These are phyloP conservation scores for Saussurea involucrata DNA, from an alignment of 129 eudicot species.

Conservation along the genomic window DNA sequence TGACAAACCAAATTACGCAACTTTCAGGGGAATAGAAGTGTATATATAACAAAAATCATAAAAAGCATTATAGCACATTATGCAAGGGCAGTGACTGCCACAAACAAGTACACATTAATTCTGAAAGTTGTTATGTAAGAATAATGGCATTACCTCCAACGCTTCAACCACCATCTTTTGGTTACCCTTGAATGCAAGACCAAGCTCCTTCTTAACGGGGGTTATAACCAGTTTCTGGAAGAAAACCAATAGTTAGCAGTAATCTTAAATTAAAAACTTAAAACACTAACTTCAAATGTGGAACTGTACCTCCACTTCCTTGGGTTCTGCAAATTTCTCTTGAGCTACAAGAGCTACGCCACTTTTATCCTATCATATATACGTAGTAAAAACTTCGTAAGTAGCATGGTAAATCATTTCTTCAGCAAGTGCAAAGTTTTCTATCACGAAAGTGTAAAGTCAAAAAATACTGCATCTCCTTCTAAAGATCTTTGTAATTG, in stretches of 20 bases:
- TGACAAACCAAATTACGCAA: neutral
- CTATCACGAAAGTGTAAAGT: neutral
- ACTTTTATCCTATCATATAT: slow-evolving; percentile 49
- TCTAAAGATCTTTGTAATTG: neutral
- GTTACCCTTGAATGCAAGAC: slow-evolving; percentile 64
- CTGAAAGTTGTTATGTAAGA: neutral
- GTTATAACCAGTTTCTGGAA: slow-evolving; percentile 53
- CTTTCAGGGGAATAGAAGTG: neutral
- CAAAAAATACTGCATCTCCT: too few species aligned
- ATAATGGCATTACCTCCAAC: slow-evolving; percentile 35
- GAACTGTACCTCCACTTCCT: slow-evolving; percentile 63
- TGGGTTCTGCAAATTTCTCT: slow-evolving; percentile 57
- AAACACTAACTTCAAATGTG: neutral
- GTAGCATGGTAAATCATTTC: neutral
- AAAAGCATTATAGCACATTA: neutral
- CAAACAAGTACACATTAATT: neutral
- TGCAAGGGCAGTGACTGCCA: neutral
- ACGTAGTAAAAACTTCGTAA: neutral
- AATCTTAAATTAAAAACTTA: neutral
- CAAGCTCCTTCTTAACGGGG: slow-evolving; percentile 61
- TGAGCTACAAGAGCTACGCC: slow-evolving; percentile 58
- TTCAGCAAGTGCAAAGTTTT: neutral
- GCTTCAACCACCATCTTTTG: slow-evolving; percentile 67
- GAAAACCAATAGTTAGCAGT: neutral
- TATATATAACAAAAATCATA: neutral